These are phyloP conservation scores for Penicillium sp. DNA, from an alignment of 2,329 filamentous ascomycete species.

Conservation along the genomic window DNA sequence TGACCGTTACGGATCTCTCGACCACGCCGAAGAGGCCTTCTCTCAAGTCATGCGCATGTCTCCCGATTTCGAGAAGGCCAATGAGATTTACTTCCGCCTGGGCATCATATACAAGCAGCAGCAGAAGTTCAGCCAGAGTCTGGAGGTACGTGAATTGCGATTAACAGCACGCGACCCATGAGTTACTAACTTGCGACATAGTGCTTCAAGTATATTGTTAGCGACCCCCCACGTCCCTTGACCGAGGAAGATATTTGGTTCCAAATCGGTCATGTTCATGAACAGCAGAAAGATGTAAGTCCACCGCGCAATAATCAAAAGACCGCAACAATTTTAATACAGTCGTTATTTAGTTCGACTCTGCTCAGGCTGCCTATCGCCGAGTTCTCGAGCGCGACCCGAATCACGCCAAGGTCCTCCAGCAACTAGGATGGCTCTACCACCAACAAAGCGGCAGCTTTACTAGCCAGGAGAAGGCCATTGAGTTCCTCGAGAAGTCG, in stretches of 20 bases:
- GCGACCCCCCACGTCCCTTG: conserved; percentile 84
- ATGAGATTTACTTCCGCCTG: conserved; percentile 97
- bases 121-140: conserved; percentile 86
- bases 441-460: conserved; percentile 94
- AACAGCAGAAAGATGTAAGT: conserved; percentile 97
- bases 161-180: background rate
- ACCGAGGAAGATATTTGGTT: conserved; percentile 99
- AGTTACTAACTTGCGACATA: conserved; percentile 42
- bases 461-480: conserved; percentile 90
- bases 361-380: conserved; percentile 88
- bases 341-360: conserved; percentile 74
- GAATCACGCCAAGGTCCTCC: conserved; percentile 95
- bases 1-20: conserved; percentile 91
- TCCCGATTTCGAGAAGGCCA: conserved; percentile 96
- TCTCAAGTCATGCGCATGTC: conserved; percentile 99
- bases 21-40: conserved; percentile 97
- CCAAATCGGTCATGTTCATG: conserved; percentile 97
- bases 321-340: conserved; percentile 35
- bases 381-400: conserved; percentile 93
- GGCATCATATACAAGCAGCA: conserved; percentile 99
- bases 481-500: conserved; percentile 96
- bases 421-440: conserved; percentile 96
- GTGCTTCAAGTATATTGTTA: conserved; percentile 99
- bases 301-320: background rate
- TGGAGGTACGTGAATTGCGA: conserved; percentile 69